Evolutionary conservation across 176 grass and related monocot species (phyloP), one percentile per base, ranked within the genome.

Genomic region (Oryza rufipogon): DNA sequence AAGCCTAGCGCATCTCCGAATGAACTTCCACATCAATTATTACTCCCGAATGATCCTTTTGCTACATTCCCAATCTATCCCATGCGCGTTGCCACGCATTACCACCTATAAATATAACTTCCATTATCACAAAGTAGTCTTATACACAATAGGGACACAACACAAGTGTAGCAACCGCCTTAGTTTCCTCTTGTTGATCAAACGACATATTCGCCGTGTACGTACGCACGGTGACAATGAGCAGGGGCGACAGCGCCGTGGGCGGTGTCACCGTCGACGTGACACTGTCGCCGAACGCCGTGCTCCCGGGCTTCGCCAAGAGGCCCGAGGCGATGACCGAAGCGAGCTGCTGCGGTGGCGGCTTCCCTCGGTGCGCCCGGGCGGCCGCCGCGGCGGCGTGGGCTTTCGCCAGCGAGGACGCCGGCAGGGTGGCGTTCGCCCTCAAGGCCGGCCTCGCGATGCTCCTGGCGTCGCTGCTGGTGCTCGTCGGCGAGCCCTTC

Each of bases 401-500:
- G 45, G 85, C 78, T 26, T 93, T 93, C 42, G 82, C 85, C 8
- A 86, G 30, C 76, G 91, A 83, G 56, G 91, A 90, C 80, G 48
- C 52, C 20, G 81, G 61, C 51, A 75, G 88, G 76, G 73, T 86
- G 70, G n/a, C 74, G 66, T 93, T 90, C 83, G 61, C 91, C 1
- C 39, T 88, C 30, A 93, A 93, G 77, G 68, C 71, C 0, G 85
- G 91, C 30, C 81, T 93, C 33, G 88, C 91, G 11, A 88, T 93
- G 91, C 76, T 93, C 63, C 51, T 90, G 34, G 88, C 88, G 13
- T 90, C 88, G 15, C 74, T 93, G 17, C 81, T 93, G 20, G 33
- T 80, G 42, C 85, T 93, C 6, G 66, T 88, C 41, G 71, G 25
- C 11, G 77, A 79, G 17, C 91, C 91, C 1, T 93, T 88, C 66